A percentile compares a stretch with the other conserved stretches of the same genome.
These are phyloP conservation scores for Colletotrichum brevisporum DNA, from an alignment of 2,329 filamentous ascomycete genomes.

Conservation along the genomic window DNA sequence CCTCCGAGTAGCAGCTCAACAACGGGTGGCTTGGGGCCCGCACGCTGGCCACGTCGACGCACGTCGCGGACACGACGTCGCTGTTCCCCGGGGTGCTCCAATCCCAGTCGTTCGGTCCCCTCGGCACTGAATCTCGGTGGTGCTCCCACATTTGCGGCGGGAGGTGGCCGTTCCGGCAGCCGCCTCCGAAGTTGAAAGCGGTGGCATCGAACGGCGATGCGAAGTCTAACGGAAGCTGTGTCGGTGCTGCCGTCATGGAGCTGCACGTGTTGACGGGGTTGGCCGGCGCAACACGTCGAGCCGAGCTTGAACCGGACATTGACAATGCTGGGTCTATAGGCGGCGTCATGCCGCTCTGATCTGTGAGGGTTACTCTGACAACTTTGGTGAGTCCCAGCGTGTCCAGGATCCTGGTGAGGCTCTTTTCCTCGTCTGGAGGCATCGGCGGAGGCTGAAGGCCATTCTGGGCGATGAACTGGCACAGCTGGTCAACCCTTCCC, in stretches of 20 bases:
- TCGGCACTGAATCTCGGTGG: background rate
- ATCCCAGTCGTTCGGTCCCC: constrained; percentile 11
- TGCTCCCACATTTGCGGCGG: background rate
- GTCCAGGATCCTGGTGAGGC: constrained; percentile 20
- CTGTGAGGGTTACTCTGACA: background rate
- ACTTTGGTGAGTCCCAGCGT: constrained; percentile 19
- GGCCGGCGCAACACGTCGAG: too few relatives aligned
- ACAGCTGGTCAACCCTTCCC: constrained; percentile 42
- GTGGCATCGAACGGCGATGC: constrained; percentile 1
- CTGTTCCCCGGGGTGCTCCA: constrained; percentile 6
- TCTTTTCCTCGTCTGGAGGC: constrained; percentile 43
- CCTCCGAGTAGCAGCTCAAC: constrained; percentile 18
- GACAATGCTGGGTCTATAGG: constrained; percentile 6
- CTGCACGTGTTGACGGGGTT: background rate
- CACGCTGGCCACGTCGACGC: constrained; percentile 6
- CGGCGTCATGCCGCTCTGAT: background rate
- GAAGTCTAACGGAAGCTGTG: background rate
- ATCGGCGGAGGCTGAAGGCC: constrained; percentile 55
- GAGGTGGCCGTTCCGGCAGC: background rate
- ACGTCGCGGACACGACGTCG: background rate
- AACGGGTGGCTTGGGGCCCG: constrained; percentile 7
- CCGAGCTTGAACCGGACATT: too few relatives aligned
- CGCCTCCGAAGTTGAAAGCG: background rate
- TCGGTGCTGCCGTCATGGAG: background rate
- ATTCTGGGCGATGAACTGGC: constrained; percentile 56